A percentile compares a stretch with the other conserved stretches of the same genome.
Conservation (phyloP, 345 rosid species). For the Syzygium aromaticum region DNA sequence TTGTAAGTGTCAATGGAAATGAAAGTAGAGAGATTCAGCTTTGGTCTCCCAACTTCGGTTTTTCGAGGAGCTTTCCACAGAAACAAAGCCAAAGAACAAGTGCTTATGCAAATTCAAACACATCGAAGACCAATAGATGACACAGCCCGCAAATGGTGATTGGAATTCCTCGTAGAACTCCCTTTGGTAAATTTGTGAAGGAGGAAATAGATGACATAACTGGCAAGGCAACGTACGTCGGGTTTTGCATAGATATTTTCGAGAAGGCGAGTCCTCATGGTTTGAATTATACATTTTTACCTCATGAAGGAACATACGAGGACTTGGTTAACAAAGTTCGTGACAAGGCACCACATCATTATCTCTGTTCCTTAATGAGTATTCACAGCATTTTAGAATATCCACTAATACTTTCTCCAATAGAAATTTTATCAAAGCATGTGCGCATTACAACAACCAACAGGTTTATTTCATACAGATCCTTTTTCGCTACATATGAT, state of each 20-base stretch:
- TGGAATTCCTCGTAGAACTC: slow-evolving; percentile 30
- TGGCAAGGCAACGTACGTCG: slow-evolving; percentile 2
- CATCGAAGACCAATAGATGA: slow-evolving; percentile 29
- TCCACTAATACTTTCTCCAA: background rate
- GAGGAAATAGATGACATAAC: slow-evolving; percentile 2
- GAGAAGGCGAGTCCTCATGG: slow-evolving; percentile 6
- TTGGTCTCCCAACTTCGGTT: slow-evolving; percentile 30
- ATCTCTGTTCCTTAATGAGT: background rate
- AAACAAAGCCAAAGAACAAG: background rate
- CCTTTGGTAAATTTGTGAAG: slow-evolving; percentile 29
- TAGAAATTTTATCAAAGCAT: background rate
- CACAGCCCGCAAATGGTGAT: slow-evolving; percentile 14
- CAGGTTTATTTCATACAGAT: background rate
- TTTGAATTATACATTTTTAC: slow-evolving; percentile 15
- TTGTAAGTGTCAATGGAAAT: slow-evolving; percentile 32
- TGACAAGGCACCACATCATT: slow-evolving; percentile 26
- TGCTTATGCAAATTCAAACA: background rate
- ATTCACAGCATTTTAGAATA: background rate
- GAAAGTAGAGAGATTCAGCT: slow-evolving; percentile 27
- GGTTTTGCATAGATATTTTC: slow-evolving; percentile 47
- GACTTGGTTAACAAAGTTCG: slow-evolving; percentile 21
- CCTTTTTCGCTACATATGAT: no score
- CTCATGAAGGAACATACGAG: slow-evolving; percentile 22
- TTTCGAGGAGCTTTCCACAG: slow-evolving; percentile 2
- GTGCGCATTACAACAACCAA: background rate